Conservation (phyloP, 1,284 basidiomycete species). For the Cryptococcus amylolentus region DNA sequence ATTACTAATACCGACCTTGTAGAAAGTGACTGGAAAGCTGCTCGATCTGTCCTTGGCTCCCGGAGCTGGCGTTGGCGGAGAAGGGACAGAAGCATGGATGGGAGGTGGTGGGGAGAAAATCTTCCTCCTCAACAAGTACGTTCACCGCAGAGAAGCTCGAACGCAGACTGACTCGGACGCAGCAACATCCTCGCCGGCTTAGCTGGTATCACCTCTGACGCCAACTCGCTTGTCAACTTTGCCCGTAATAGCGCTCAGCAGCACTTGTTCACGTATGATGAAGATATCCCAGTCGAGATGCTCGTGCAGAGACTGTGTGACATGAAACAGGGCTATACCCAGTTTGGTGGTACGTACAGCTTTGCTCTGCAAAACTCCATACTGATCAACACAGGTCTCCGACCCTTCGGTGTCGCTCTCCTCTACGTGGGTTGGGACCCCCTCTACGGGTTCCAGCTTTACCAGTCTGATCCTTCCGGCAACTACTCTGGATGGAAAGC, state of each 20-base stretch:
- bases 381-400: constrained; percentile 62
- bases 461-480: constrained; percentile 96
- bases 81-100: constrained; percentile 54
- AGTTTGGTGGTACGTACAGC: constrained; percentile 73
- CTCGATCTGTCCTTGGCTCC: constrained; percentile 81
- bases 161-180: constrained; percentile 8
- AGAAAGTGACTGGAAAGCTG: constrained; percentile 95
- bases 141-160: not conserved
- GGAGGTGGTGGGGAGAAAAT: constrained; percentile 97
- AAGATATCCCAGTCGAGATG: constrained; percentile 96
- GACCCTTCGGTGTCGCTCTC: constrained; percentile 95
- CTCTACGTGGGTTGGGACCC: constrained; percentile 96
- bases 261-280: constrained; percentile 86
- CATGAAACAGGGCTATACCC: constrained; percentile 98
- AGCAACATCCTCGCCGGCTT: constrained; percentile 95
- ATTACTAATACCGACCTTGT: constrained; percentile 5
- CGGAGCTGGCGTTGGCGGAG: constrained; percentile 65
- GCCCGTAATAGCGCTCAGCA: constrained; percentile 85
- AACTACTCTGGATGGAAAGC: constrained; percentile 99
- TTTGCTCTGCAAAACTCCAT: not conserved
- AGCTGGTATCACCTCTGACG: constrained; percentile 93
- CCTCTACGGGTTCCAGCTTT: constrained; percentile 94
- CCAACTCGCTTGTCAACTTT: constrained; percentile 95
- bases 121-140: constrained; percentile 76
- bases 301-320: constrained; percentile 91